Conservation (phyloP, 345 rosid species). For the Acer negundo region DNA sequence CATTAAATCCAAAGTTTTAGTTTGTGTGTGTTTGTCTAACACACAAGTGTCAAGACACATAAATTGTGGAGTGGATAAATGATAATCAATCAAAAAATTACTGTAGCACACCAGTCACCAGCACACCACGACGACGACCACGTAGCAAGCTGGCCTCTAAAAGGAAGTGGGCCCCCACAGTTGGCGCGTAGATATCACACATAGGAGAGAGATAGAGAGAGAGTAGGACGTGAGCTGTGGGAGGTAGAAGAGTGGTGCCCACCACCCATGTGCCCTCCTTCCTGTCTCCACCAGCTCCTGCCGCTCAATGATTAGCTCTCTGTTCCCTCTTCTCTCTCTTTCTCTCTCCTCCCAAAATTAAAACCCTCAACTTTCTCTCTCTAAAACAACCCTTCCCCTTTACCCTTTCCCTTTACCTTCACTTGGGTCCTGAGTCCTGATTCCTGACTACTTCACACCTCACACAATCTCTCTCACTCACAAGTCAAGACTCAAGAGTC, state of each 20-base stretch:
- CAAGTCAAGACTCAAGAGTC: neutral
- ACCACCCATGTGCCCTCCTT: constrained; percentile 96
- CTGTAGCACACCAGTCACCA: too few species aligned
- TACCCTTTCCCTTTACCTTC: neutral
- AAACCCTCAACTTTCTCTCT: constrained; percentile 20
- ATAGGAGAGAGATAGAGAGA: neutral
- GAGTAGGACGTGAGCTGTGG: constrained; percentile 59
- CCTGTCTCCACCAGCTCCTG: constrained; percentile 99
- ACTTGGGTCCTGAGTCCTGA: neutral
- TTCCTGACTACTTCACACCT: neutral
- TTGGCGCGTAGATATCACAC: neutral
- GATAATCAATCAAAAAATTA: too few species aligned
- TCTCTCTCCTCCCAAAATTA: neutral
- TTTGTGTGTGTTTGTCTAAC: neutral
- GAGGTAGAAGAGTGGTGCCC: constrained; percentile 52
- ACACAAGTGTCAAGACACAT: neutral
- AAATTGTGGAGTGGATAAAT: neutral
- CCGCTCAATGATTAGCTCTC: constrained; percentile 90
- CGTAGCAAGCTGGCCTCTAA: too few species aligned
- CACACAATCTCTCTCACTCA: too few species aligned
- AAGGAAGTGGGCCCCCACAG: too few species aligned
- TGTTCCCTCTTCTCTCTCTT: constrained; percentile 24
- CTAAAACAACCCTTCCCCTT: neutral
- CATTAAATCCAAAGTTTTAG: constrained; percentile 13
- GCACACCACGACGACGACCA: too few species aligned